Base-by-base conservation (phyloP, 2,329 filamentous ascomycete genomes). In the Ceratocystis cacaofunesta region DNA sequence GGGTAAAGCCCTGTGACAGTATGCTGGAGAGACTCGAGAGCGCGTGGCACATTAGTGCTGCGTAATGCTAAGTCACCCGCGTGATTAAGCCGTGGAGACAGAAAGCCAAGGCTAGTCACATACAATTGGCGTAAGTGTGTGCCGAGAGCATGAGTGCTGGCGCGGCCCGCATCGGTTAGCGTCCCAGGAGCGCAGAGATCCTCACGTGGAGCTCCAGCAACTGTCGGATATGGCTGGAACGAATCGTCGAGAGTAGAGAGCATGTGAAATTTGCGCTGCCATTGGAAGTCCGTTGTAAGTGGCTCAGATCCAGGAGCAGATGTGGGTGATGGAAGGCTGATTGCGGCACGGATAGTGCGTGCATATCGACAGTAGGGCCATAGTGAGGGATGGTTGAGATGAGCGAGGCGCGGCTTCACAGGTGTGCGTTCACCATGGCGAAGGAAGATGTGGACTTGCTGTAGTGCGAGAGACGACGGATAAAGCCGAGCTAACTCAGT, bases 311-410 rank as follows among this genome's bases (percentile, higher is more conserved):
- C 70, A 17, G 73, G 71, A 69, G 72, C 73, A 62, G 72, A 71
- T 25, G 70, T 70, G 60, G 74, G 69, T 65, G 72, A 69, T 3
- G 63, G 63, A 8, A 32, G 32, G 22, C 41, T 61, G 55, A 68
- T 48, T 41, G 84, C 74, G 68, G 75, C 76, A 68, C 76, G 83
- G 73, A 97, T 81, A 69, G 87, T 85, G 67, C 84, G 82, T 25
- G 88, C 89, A 65, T 86, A 84, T 69, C 83, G 82, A 77, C 94
- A 99, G 76, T 96, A 97, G 1, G 94, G 90, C 94, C 94, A 99
- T 75, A 85, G 86, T 62, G 80, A 73, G 55, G 77, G 74, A n/a
- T 87, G 79, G 10, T 84, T 85, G 61, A 83, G 82, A 76, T 92
- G 94, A 72, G 89, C 83, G 74, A 99, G 96, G 48, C 94, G 87